Conservation (phyloP, 2,329 filamentous ascomycete species). For the Fusarium xylarioides region DNA sequence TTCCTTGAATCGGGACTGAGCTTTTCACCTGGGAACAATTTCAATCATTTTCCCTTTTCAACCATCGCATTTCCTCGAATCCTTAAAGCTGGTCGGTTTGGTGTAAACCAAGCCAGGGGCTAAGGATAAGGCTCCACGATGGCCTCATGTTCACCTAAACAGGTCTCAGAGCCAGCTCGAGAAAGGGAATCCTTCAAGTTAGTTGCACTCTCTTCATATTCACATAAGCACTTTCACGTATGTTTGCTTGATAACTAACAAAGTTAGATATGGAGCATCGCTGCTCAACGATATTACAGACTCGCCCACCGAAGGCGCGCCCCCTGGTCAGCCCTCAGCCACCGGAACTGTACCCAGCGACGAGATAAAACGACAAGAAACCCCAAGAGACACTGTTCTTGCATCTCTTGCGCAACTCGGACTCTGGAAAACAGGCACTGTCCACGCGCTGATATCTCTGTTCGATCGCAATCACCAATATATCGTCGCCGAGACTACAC, state of each 20-base stretch:
- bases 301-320: constrained; percentile 9
- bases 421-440: constrained; percentile 52
- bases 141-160: constrained; percentile 6
- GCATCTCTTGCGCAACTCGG: constrained; percentile 61
- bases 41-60: not conserved
- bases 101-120: not conserved
- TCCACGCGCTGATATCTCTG: constrained; percentile 58
- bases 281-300: constrained; percentile 16
- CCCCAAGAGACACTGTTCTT: constrained; percentile 48
- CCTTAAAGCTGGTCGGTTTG: not conserved
- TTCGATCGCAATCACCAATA: constrained; percentile 60
- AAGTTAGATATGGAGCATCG: constrained; percentile 20
- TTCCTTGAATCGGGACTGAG: not conserved
- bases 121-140: not conserved
- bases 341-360: not conserved
- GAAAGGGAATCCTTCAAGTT: constrained; percentile 30
- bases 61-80: not conserved
- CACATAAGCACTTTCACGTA: not conserved
- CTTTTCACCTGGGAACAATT: not conserved
- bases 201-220: not conserved
- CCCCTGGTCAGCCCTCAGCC: not conserved
- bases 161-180: constrained; percentile 23
- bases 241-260: not conserved
- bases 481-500: constrained; percentile 60
- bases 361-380: not conserved